phyloP scores from a whole-genome alignment of 306 rosid species.

The Cyamopsis tetragonoloba region DNA sequence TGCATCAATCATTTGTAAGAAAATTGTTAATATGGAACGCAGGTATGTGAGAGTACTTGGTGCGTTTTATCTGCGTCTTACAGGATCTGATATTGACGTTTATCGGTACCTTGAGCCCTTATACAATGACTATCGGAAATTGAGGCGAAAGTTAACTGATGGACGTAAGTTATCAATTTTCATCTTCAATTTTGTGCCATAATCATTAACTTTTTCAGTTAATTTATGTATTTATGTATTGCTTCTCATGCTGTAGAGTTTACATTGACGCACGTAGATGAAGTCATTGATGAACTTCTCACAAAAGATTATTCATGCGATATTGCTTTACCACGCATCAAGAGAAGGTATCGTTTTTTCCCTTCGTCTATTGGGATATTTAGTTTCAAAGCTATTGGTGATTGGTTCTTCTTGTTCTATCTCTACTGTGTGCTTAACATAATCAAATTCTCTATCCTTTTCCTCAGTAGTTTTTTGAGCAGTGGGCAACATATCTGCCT shows the following conservation, averaged over 20 bases:
- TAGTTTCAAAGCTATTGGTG: background rate
- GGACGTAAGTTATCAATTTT: conserved; percentile 56
- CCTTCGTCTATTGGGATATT: background rate
- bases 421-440: background rate
- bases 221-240: no score
- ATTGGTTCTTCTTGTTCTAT: background rate
- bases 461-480: background rate
- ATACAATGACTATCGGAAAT: conserved; percentile 81
- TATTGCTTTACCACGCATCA: conserved; percentile 87
- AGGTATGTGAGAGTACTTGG: conserved; percentile 93
- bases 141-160: conserved; percentile 64
- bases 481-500: background rate
- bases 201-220: background rate
- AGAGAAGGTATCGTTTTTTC: conserved; percentile 51
- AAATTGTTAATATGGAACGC: no score
- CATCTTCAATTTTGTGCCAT: background rate
- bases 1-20: background rate
- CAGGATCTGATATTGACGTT: conserved; percentile 81
- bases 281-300: conserved; percentile 94
- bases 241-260: conserved; percentile 47
- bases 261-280: conserved; percentile 86
- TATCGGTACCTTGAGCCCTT: conserved; percentile 88
- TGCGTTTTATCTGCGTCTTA: conserved; percentile 86
- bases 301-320: conserved; percentile 88
- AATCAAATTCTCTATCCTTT: background rate